A percentile compares a stretch with the other conserved stretches of the same genome.
phyloP scores from a whole-genome alignment of 2,329 filamentous ascomycete species.

The Magnaporthiopsis poae region DNA sequence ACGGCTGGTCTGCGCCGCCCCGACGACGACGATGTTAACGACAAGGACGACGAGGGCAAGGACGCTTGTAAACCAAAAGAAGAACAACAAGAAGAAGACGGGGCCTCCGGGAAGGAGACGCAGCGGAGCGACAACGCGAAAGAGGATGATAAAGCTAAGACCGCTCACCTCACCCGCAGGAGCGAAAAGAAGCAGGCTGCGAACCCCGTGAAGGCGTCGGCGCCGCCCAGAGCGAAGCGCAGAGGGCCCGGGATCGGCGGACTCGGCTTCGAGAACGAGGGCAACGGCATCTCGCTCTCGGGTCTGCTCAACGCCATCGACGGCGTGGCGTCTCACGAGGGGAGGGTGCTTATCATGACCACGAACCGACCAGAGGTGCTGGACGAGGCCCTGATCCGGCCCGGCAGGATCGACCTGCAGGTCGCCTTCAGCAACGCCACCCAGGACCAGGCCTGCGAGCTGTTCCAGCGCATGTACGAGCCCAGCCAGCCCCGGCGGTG shows the following conservation, averaged over 20 bases:
- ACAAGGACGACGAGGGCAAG: background rate
- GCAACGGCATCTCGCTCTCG: constrained; percentile 58
- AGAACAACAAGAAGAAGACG: background rate
- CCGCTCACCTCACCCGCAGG: constrained; percentile 7
- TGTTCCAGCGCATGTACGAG: constrained; percentile 55
- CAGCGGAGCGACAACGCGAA: constrained; percentile 7
- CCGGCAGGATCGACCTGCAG: constrained; percentile 61
- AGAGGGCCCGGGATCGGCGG: constrained; percentile 31
- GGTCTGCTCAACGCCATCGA: constrained; percentile 77
- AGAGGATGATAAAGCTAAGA: constrained; percentile 11
- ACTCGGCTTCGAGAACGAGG: constrained; percentile 31
- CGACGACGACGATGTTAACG: constrained; percentile 12
- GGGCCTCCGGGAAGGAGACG: background rate
- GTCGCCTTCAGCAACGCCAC: constrained; percentile 41
- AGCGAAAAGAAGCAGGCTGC: constrained; percentile 26
- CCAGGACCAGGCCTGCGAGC: constrained; percentile 41
- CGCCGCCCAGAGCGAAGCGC: background rate
- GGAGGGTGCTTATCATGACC: constrained; percentile 71
- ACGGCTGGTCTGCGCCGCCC: constrained; percentile 48
- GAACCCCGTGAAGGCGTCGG: constrained; percentile 15
- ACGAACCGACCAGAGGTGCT: constrained; percentile 67
- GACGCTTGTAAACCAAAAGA: background rate
- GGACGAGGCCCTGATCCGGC: constrained; percentile 63
- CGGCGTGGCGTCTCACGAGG: constrained; percentile 69
- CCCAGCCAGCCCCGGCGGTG: constrained; percentile 20